These are phyloP conservation scores for Colletotrichum liaoningense DNA, from an alignment of 2,329 filamentous ascomycete genomes.

Conservation along the genomic window DNA sequence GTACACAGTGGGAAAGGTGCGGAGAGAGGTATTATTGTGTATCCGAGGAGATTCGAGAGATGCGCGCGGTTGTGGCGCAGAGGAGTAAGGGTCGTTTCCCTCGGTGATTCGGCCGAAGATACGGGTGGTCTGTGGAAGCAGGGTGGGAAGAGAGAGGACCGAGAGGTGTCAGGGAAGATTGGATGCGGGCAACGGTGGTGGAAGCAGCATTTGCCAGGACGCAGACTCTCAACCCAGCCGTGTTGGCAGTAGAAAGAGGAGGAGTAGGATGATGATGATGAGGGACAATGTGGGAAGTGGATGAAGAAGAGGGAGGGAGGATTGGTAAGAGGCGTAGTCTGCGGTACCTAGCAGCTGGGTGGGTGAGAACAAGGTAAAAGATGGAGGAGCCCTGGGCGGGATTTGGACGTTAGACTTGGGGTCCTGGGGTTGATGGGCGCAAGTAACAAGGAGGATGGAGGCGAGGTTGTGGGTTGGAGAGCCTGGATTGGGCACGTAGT, in stretches of 20 bases:
- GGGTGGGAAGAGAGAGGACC: conserved; percentile 9
- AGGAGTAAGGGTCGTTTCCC: conserved; percentile 28
- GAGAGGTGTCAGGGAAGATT: conserved; percentile 27
- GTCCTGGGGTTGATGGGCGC: conserved; percentile 42
- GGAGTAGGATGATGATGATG: not conserved
- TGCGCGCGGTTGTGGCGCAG: conserved; percentile 29
- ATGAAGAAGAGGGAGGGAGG: conserved; percentile 10
- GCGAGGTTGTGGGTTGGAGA: conserved; percentile 33
- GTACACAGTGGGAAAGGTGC: not conserved
- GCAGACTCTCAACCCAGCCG: conserved; percentile 12
- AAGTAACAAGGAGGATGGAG: conserved; percentile 22
- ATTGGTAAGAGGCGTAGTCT: conserved; percentile 28
- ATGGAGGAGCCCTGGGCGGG: conserved; percentile 8
- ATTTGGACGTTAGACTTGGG: conserved; percentile 33
- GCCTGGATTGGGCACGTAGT: conserved; percentile 22
- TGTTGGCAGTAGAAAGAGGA: conserved; percentile 19
- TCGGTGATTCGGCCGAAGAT: conserved; percentile 33
- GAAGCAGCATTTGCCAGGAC: conserved; percentile 34
- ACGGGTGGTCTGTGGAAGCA: conserved; percentile 28
- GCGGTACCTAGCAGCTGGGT: not conserved
- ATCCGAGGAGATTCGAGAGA: conserved; percentile 13
- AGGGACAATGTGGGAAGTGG: not conserved
- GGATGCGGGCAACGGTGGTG: conserved; percentile 10
- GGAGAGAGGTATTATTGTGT: conserved; percentile 20
- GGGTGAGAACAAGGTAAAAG: not conserved